These are phyloP conservation scores for Pisolithus orientalis DNA, from an alignment of 768 basidiomycete genomes.

Conservation along the genomic window DNA sequence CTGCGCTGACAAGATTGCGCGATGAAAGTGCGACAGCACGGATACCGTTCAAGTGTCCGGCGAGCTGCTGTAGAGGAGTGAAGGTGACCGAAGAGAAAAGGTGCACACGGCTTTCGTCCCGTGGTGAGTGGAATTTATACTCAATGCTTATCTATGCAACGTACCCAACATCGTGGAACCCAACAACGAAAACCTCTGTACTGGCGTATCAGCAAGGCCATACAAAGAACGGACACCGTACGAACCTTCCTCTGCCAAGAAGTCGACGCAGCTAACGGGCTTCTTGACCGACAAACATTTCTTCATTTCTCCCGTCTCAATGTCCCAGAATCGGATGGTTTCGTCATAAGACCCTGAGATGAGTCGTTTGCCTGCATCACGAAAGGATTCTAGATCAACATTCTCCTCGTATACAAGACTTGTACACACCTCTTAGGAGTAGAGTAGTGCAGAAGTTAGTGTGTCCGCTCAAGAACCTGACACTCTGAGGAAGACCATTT, in stretches of 20 bases:
- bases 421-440: conserved; percentile 44
- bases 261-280: conserved; percentile 87
- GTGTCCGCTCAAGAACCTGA: conserved; percentile 77
- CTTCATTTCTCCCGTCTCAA: conserved; percentile 58
- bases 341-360: conserved; percentile 92
- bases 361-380: conserved; percentile 53
- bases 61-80: conserved; percentile 75
- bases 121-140: conserved; percentile 1
- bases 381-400: not conserved
- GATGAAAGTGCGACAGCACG: conserved; percentile 84
- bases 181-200: conserved; percentile 83
- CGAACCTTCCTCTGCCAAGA: conserved; percentile 69
- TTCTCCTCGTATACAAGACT: not conserved
- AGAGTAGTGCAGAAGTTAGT: conserved; percentile 86
- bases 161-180: conserved; percentile 88
- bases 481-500: conserved; percentile 64
- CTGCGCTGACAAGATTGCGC: conserved; percentile 79
- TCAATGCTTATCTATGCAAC: conserved; percentile 15
- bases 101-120: conserved; percentile 63
- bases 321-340: conserved; percentile 89
- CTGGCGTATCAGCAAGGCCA: conserved; percentile 4
- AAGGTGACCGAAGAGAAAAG: conserved; percentile 84
- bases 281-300: conserved; percentile 82
- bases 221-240: conserved; percentile 2
- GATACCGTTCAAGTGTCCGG: conserved; percentile 84